Evolutionary conservation across 345 rosid species (phyloP).

Genomic region (Eucalyptus pauciflora): DNA sequence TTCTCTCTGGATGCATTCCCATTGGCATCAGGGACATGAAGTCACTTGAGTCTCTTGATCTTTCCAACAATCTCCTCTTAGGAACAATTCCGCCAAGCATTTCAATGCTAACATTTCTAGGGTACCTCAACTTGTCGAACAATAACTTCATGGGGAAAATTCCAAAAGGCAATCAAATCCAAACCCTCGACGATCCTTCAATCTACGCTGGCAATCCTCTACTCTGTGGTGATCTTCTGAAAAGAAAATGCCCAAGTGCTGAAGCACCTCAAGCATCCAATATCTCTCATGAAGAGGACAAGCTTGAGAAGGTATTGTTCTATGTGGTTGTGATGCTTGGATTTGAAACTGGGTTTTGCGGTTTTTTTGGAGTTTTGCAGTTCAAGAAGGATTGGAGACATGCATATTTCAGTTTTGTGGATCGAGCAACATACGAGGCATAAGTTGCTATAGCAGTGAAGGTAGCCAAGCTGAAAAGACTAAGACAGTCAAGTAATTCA

Average conservation of each 20-base stretch:
- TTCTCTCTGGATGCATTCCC: slow-evolving; percentile 1
- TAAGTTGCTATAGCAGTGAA: background rate
- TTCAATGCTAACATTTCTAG: background rate
- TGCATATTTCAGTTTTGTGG: background rate
- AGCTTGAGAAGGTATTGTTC: background rate
- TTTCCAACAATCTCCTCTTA: slow-evolving; percentile 1
- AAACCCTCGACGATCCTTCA: background rate
- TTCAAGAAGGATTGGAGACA: background rate
- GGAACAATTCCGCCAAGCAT: slow-evolving; percentile 12
- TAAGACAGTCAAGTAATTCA: background rate
- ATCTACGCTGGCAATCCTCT: background rate
- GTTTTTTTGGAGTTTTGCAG: background rate
- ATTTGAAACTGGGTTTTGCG: background rate
- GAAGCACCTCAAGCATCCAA: background rate
- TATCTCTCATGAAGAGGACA: background rate
- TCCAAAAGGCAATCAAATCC: background rate
- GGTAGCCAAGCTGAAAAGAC: background rate
- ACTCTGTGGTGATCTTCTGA: background rate
- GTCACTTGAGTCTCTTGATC: slow-evolving; percentile 9
- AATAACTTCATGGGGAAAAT: background rate
- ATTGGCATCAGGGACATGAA: background rate
- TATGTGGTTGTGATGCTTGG: background rate
- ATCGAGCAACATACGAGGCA: background rate
- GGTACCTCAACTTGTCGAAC: slow-evolving; percentile 4
- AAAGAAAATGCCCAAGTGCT: background rate